Evolutionary conservation across 73 alveolate species (phyloP).

Genomic region (Stentor coeruleus): DNA sequence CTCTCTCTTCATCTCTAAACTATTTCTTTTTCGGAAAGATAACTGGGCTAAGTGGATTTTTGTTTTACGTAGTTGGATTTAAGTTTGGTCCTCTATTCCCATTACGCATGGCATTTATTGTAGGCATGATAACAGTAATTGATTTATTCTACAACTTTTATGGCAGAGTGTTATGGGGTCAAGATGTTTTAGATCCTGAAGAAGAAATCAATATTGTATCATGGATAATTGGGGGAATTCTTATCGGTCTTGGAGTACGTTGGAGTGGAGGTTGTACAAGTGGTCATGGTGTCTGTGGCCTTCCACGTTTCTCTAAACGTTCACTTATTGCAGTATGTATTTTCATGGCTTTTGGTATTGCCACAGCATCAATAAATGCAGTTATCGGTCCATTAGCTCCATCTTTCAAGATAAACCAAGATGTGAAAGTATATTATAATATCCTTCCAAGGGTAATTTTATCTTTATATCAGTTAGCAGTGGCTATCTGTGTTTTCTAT

Average conservation of each 20-base stretch:
- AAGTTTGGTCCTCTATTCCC: conserved; percentile 42
- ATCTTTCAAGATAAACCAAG: neutral
- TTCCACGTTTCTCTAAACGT: conserved; percentile 83
- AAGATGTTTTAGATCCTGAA: neutral
- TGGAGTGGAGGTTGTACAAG: conserved; percentile 96
- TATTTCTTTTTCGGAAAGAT: conserved; percentile 61
- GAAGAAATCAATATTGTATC: conserved; percentile 35
- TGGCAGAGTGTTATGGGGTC: neutral
- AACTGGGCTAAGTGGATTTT: conserved; percentile 67
- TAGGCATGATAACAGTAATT: conserved; percentile 58
- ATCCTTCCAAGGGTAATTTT: neutral
- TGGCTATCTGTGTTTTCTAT: neutral
- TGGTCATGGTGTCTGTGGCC: conserved; percentile 97
- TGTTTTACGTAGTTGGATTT: conserved; percentile 34
- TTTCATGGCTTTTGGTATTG: conserved; percentile 46
- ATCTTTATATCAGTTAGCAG: neutral
- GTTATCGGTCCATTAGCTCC: neutral
- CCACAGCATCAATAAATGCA: conserved; percentile 30
- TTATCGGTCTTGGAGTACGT: conserved; percentile 94
- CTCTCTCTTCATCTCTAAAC: conserved; percentile 62
- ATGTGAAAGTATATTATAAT: neutral
- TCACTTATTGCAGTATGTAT: conserved; percentile 61
- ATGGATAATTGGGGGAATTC: conserved; percentile 77
- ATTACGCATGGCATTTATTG: conserved; percentile 20
- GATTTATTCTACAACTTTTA: neutral